A percentile compares a stretch with the other conserved stretches of the same genome.
phyloP scores from a whole-genome alignment of 305 asterid species.

The Fraxinus sp. region DNA sequence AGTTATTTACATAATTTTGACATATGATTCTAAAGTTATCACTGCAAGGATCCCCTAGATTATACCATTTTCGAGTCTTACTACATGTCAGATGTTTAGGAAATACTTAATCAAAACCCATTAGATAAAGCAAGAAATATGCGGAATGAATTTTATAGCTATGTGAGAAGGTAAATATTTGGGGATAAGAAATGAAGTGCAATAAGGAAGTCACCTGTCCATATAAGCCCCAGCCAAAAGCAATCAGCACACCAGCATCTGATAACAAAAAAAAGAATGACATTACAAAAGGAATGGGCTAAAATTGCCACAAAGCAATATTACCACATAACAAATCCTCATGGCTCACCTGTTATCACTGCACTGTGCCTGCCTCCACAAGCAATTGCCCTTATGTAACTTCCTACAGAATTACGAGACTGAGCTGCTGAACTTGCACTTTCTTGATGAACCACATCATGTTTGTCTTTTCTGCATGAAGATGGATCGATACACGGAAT shows the following conservation, averaged over 20 bases:
- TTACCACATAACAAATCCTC: neutral
- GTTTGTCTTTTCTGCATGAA: constrained; percentile 29
- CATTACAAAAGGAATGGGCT: neutral
- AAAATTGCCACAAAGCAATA: constrained; percentile 1
- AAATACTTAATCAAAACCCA: neutral
- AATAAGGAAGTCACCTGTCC: constrained; percentile 41
- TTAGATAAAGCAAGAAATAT: neutral
- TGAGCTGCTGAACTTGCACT: constrained; percentile 17
- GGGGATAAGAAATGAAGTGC: neutral
- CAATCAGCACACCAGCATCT: constrained; percentile 54
- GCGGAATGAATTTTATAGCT: neutral
- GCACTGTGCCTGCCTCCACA: constrained; percentile 57
- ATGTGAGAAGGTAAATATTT: constrained; percentile 6
- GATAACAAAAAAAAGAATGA: neutral
- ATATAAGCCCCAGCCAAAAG: constrained; percentile 57
- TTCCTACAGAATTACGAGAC: constrained; percentile 33
- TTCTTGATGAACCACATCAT: constrained; percentile 28
- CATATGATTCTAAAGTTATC: constrained; percentile 5
- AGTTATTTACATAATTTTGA: neutral
- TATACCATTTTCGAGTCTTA: neutral
- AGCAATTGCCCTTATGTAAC: constrained; percentile 39
- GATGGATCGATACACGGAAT: constrained; percentile 44
- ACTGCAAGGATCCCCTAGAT: neutral
- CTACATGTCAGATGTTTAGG: neutral
- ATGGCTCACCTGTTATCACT: constrained; percentile 44